These are phyloP conservation scores for Bryum argenteum DNA, from an alignment of 225 moss, liverwort and hornwort genomes.

Conservation along the genomic window DNA sequence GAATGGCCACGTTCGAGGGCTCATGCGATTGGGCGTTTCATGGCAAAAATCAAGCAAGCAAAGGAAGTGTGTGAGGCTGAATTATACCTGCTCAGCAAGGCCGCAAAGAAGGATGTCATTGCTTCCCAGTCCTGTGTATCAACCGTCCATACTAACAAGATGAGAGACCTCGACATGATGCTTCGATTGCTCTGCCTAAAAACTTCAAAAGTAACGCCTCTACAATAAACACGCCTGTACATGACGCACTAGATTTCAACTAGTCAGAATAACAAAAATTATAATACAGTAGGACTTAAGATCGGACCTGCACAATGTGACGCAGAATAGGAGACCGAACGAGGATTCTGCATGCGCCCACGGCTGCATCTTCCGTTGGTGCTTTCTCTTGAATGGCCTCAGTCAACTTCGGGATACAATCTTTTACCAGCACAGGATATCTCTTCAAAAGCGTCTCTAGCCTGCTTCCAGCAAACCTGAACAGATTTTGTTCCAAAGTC, in stretches of 20 bases:
- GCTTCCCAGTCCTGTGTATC: constrained; percentile 78
- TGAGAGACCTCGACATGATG: constrained; percentile 11
- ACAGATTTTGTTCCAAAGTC: constrained; percentile 17
- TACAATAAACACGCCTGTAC: too few species aligned
- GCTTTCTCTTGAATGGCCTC: constrained; percentile 67
- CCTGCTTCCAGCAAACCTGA: constrained; percentile 61
- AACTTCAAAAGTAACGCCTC: constrained; percentile 12
- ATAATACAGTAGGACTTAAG: not conserved
- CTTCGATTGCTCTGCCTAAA: not conserved
- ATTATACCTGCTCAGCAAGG: constrained; percentile 68
- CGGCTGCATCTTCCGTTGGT: constrained; percentile 78
- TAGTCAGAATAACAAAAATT: not conserved
- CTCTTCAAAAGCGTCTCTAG: constrained; percentile 66
- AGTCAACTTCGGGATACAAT: constrained; percentile 75
- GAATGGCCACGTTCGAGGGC: constrained; percentile 4
- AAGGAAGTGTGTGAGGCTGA: not conserved
- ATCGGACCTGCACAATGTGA: constrained; percentile 63
- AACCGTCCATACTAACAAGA: constrained; percentile 7
- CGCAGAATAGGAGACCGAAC: constrained; percentile 59
- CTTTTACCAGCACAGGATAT: constrained; percentile 70
- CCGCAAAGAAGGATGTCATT: constrained; percentile 69
- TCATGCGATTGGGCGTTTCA: not conserved
- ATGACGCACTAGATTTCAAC: too few species aligned
- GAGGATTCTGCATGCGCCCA: constrained; percentile 79
- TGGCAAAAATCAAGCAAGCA: not conserved